A percentile compares a stretch with the other conserved stretches of the same genome.
Conservation (phyloP, 768 basidiomycete species). For the Cystobasidium onofrii region DNA sequence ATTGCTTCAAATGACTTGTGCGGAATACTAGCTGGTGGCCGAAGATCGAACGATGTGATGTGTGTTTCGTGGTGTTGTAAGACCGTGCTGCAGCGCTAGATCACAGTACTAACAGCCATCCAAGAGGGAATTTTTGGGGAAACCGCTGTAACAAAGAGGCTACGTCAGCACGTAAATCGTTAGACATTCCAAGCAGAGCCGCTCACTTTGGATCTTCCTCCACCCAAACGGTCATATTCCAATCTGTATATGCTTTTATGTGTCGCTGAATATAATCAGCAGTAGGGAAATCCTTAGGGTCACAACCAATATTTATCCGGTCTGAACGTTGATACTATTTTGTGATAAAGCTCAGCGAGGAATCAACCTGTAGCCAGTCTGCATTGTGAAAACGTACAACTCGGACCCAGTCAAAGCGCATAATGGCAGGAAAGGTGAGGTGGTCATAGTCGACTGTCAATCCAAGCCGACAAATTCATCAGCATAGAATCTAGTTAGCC, state of each 20-base stretch:
- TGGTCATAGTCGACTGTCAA: slow-evolving; percentile 41
- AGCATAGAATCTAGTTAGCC: no score
- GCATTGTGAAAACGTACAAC: slow-evolving; percentile 49
- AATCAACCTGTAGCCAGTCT: neutral
- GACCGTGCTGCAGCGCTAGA: neutral
- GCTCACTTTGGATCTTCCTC: slow-evolving; percentile 12
- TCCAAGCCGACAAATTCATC: no score
- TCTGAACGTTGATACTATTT: slow-evolving; percentile 64
- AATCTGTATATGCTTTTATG: slow-evolving; percentile 19
- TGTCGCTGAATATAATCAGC: slow-evolving; percentile 53
- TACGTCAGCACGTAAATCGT: neutral
- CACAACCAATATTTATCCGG: slow-evolving; percentile 59
- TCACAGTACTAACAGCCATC: slow-evolving; percentile 8
- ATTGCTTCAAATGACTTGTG: neutral
- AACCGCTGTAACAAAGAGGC: slow-evolving; percentile 3
- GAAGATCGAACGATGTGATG: neutral
- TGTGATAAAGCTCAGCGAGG: neutral
- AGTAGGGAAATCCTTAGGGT: slow-evolving; percentile 70
- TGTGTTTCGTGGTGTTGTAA: no score
- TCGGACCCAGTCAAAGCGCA: slow-evolving; percentile 46
- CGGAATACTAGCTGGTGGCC: neutral
- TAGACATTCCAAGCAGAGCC: no score
- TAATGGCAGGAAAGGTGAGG: slow-evolving; percentile 34
- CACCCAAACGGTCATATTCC: slow-evolving; percentile 21
- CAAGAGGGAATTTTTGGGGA: slow-evolving; percentile 18